phyloP scores from a whole-genome alignment of 495 filamentous ascomycete genomes.

The Tuber umbilicatum region DNA sequence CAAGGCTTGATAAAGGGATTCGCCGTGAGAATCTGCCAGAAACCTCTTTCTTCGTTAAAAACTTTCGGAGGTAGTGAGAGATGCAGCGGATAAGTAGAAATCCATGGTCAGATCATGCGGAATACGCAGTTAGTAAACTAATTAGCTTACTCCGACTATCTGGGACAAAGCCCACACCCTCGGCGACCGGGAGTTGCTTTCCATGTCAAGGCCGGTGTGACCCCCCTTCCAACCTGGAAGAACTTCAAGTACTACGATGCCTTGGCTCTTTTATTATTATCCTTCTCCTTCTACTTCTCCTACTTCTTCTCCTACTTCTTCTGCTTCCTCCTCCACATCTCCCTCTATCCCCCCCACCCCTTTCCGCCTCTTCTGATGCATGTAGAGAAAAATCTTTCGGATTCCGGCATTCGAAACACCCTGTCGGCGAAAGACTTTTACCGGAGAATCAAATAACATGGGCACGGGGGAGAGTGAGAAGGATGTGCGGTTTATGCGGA shows the following conservation, averaged over 20 bases:
- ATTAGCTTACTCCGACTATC: not conserved
- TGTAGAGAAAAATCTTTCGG: constrained; percentile 16
- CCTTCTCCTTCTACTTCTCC: not conserved
- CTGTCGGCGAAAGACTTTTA: constrained; percentile 5
- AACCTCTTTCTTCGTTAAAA: not conserved
- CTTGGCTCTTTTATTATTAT: not conserved
- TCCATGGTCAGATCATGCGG: not conserved
- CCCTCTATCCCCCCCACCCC: not conserved
- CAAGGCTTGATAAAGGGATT: not conserved
- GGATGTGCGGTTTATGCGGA: constrained; percentile 1
- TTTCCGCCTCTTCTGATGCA: not conserved
- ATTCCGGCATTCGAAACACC: constrained; percentile 24
- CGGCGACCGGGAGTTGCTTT: not conserved
- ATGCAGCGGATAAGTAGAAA: constrained; percentile 1
- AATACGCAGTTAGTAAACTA: not conserved
- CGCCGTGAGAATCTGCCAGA: not conserved
- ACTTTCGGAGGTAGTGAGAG: not conserved
- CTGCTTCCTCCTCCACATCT: not conserved
- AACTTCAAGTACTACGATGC: not conserved
- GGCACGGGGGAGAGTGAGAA: not conserved
- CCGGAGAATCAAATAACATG: constrained; percentile 5
- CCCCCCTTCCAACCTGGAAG: not conserved
- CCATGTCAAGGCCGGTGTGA: not conserved
- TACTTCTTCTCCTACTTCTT: not conserved
- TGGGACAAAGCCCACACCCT: not conserved